A percentile compares a stretch with the other conserved stretches of the same genome.
These are phyloP conservation scores for Flaveria linearis DNA, from an alignment of 129 eudicot species.

Conservation along the genomic window DNA sequence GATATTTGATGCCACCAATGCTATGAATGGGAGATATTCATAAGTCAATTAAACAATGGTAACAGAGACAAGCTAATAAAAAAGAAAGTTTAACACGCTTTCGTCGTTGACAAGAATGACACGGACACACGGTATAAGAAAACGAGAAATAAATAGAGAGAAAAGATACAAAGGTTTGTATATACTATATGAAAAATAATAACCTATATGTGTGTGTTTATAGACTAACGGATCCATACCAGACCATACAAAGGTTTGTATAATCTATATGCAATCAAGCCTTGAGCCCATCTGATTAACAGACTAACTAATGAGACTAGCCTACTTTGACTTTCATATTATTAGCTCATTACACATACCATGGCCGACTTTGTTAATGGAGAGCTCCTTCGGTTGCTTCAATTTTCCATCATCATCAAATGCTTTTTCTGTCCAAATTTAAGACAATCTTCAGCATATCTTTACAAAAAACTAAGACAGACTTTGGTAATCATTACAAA, in stretches of 20 bases:
- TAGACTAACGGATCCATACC: background rate
- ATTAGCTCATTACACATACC: conserved; percentile 59
- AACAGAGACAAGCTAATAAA: no score
- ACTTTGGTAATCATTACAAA: no score
- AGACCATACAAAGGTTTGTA: no score
- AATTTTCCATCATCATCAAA: conserved; percentile 85
- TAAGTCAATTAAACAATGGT: no score
- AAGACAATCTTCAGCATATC: conserved; percentile 19
- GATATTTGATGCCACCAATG: no score
- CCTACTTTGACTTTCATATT: background rate
- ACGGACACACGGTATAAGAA: no score
- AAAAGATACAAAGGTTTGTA: background rate
- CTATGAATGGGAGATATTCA: no score
- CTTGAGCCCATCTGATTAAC: background rate
- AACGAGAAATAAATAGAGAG: background rate
- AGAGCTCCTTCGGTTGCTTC: conserved; percentile 89
- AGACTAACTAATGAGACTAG: background rate
- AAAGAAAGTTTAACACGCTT: no score
- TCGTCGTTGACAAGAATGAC: no score
- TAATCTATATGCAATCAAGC: no score
- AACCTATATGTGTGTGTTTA: background rate
- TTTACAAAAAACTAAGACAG: background rate
- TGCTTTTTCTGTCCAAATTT: conserved; percentile 72
- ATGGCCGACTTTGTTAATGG: conserved; percentile 99
- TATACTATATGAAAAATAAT: background rate